Conservation (phyloP, 1,139 yeast species). For the Hanseniaspora gamundiae region DNA sequence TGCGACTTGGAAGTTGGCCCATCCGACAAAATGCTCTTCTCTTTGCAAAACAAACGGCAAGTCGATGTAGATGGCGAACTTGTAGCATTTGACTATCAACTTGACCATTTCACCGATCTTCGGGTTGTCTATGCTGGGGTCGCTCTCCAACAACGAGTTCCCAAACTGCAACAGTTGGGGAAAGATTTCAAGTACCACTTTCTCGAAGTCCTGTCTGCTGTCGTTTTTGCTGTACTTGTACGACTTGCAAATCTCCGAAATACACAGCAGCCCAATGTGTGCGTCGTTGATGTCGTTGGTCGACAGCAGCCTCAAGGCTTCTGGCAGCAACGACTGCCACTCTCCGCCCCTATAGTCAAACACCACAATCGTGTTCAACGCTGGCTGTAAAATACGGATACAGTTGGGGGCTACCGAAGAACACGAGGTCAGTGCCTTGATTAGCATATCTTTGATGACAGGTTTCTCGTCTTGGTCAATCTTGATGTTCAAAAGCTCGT, state of each 20-base stretch:
- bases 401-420: conserved; percentile 27
- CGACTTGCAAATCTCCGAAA: conserved; percentile 61
- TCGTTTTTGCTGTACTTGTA: conserved; percentile 67
- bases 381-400: conserved; percentile 40
- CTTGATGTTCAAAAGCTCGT: conserved; percentile 22
- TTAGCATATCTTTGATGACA: conserved; percentile 46
- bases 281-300: conserved; percentile 43
- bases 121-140: conserved; percentile 29
- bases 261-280: conserved; percentile 66
- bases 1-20: conserved; percentile 71
- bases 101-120: conserved; percentile 66
- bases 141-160: conserved; percentile 32
- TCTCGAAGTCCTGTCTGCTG: conserved; percentile 45
- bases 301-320: conserved; percentile 45
- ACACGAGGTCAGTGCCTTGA: conserved; percentile 29
- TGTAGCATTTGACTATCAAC: conserved; percentile 64
- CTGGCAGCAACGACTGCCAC: conserved; percentile 60
- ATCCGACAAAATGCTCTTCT: conserved; percentile 43
- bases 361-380: conserved; percentile 50
- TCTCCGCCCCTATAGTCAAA: conserved; percentile 49
- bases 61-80: conserved; percentile 71
- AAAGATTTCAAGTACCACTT: conserved; percentile 50
- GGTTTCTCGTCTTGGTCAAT: conserved; percentile 65
- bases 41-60: conserved; percentile 60
- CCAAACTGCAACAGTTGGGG: conserved; percentile 63